Evolutionary conservation across 139 green algal genomes (phyloP).

Genomic region (Chara braunii): DNA sequence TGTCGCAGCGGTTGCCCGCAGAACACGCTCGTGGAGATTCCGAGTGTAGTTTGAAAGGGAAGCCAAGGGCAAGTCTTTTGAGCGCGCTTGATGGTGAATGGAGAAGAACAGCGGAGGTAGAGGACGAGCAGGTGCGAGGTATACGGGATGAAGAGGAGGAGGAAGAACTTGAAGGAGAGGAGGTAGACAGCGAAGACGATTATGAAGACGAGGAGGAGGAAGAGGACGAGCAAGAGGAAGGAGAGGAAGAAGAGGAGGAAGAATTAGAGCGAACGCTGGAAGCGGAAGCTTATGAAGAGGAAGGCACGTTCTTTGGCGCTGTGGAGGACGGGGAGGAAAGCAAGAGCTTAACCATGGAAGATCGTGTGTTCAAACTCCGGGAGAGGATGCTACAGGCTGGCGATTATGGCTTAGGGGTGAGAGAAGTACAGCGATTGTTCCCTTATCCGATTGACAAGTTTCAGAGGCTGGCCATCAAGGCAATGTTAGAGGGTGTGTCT

Average conservation of each 20-base stretch:
- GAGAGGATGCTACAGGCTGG: background rate
- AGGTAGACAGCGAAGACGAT: background rate
- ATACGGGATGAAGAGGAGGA: background rate
- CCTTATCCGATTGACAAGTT: conserved; percentile 39
- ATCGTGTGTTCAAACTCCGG: background rate
- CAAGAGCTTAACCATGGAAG: conserved; percentile 9
- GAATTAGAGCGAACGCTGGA: background rate
- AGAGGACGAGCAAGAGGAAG: background rate
- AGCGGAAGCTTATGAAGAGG: background rate
- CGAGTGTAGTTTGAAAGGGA: too few relatives aligned
- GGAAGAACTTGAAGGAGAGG: background rate
- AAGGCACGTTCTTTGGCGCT: background rate
- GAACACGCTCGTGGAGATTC: too few relatives aligned
- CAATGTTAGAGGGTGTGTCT: conserved; percentile 59
- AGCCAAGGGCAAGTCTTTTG: too few relatives aligned
- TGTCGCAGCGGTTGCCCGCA: too few relatives aligned
- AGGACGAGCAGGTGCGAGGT: background rate
- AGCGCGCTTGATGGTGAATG: too few relatives aligned
- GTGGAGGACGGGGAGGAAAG: conserved; percentile 14
- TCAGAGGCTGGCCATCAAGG: conserved; percentile 39
- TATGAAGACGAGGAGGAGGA: conserved; percentile 3
- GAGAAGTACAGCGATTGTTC: conserved; percentile 26
- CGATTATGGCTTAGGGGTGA: conserved; percentile 7
- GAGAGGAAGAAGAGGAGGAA: background rate
- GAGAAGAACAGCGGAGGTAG: background rate